Base-by-base conservation (phyloP, 2,329 filamentous ascomycete genomes). In the Aspergillus pseudonomiae region DNA sequence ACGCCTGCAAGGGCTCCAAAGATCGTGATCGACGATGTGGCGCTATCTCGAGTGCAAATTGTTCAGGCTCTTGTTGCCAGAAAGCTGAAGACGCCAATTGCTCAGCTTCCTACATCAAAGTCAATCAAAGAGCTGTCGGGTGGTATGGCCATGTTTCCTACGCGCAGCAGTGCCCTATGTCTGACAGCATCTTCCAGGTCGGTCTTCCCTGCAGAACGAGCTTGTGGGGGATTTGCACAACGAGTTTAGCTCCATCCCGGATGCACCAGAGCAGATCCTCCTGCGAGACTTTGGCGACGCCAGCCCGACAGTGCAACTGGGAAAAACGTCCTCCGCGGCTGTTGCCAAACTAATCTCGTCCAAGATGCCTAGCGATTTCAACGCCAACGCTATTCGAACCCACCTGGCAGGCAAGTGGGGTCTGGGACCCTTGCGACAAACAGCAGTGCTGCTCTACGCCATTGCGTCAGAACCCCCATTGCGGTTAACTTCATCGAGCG, bases 351-450 rank as follows among this genome's bases (percentile, higher is more conserved):
- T 99, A 77, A 95, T 99, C 48, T 98, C 95, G 1, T 97, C 95
- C 36, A 99, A 99, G 83, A 99, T 99, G 95, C 95, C 95, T 55
- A 95, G 94, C 82, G 95, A 95, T 65, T 99, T 99, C 88, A 99
- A 98, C 79, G 97, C 97, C 78, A 98, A 94, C 75, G 86, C 93
- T 14, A 92, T 96, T 53, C 88, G 95, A 74, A 98, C 99, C 82
- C 95, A 99, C 75, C 83, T 99, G 50, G 94, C 97, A 82, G 93
- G 91, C 16, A 88, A 93, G 78, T 99, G 94, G 93, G 95, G 95
- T 61, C 84, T 99, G 63, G 92, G 85, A 36, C 12, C 34, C 24
- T 16, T 9, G 28, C 46, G 28, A 28, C 46, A 30, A 28, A 19
- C 24, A n/a, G 14, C 12, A 5, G 28, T 30, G 16, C 24, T 24